Evolutionary conservation across 164 flowering plant genomes (phyloP).

Genomic region (Houttuynia cordata): DNA sequence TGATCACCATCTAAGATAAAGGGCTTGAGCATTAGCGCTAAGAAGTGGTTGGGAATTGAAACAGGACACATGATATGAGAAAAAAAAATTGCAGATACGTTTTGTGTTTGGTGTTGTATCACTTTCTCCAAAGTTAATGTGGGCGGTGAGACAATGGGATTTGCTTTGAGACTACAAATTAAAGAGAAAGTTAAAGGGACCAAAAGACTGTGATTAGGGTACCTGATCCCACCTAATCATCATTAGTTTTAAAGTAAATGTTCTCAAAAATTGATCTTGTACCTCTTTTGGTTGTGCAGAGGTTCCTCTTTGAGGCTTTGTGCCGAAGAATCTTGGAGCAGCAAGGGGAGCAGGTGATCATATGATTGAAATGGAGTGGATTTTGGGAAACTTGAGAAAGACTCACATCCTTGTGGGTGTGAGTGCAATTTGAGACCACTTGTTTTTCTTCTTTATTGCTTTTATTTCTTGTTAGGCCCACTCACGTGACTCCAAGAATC

Average conservation of each 20-base stretch:
- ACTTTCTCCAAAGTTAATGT: background rate
- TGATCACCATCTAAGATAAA: background rate
- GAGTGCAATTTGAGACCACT: background rate
- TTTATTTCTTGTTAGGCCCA: background rate
- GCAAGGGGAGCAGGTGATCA: background rate
- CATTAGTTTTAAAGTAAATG: background rate
- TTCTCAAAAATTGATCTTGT: background rate
- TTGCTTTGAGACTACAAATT: background rate
- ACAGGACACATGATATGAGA: background rate
- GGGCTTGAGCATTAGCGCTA: background rate
- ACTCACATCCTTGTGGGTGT: background rate
- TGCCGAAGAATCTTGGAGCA: background rate
- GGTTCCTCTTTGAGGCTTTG: background rate
- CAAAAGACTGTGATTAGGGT: background rate
- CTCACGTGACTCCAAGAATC: background rate
- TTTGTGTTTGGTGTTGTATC: background rate
- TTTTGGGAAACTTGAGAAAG: background rate
- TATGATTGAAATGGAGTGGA: background rate
- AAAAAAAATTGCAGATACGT: background rate
- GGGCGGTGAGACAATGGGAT: background rate
- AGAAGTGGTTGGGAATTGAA: background rate
- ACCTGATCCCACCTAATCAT: conserved; percentile 7
- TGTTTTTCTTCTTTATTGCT: background rate
- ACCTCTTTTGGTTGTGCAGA: background rate
- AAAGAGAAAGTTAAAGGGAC: background rate